These are phyloP conservation scores for Fusarium virguliforme DNA, from an alignment of 2,329 filamentous ascomycete genomes.

Conservation along the genomic window DNA sequence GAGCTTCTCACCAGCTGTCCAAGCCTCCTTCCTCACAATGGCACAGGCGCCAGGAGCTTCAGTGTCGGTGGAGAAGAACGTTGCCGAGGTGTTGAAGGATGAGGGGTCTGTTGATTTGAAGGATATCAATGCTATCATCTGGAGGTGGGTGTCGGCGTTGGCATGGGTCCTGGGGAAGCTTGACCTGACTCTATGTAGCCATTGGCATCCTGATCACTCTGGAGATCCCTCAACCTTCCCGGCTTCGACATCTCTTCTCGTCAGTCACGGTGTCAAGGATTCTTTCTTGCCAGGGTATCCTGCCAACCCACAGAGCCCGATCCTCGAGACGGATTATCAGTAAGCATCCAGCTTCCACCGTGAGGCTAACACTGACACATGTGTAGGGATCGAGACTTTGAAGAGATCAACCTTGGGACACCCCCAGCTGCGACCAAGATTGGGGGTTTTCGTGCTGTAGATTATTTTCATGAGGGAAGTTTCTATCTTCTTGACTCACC, in stretches of 20 bases:
- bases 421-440: not conserved
- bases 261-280: constrained; percentile 36
- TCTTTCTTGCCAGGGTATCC: constrained; percentile 39
- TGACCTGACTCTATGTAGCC: not conserved
- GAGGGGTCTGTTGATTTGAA: constrained; percentile 6
- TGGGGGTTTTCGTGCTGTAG: constrained; percentile 28
- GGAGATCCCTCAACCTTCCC: constrained; percentile 39
- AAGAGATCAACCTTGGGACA: constrained; percentile 28
- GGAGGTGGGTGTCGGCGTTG: constrained; percentile 26
- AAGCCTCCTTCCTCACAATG: not conserved
- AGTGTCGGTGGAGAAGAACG: constrained; percentile 23
- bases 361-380: not conserved
- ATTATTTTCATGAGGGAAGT: constrained; percentile 38
- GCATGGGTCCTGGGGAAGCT: not conserved
- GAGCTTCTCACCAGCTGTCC: constrained; percentile 15
- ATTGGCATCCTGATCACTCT: constrained; percentile 38
- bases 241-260: constrained; percentile 23
- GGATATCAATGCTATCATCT: constrained; percentile 32
- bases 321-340: constrained; percentile 34
- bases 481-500: constrained; percentile 39
- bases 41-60: not conserved
- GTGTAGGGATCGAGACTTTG: constrained; percentile 18
- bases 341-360: not conserved
- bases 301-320: not conserved
- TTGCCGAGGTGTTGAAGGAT: constrained; percentile 19